Conservation (phyloP, 1,139 yeast genomes). For the Candida sp. region DNA sequence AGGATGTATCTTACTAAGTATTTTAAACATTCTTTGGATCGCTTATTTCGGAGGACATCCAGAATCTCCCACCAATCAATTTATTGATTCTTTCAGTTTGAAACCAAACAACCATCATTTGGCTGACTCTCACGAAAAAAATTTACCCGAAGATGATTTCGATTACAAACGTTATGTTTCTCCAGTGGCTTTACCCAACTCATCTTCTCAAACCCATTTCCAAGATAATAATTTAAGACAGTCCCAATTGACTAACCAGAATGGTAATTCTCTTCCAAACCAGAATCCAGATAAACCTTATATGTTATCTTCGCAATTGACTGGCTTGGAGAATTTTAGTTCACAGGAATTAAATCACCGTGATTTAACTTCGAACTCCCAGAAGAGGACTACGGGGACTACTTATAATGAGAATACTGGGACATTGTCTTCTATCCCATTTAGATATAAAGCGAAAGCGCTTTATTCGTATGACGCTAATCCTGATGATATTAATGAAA, state of each 20-base stretch:
- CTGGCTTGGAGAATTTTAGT: conserved; percentile 56
- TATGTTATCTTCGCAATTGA: conserved; percentile 54
- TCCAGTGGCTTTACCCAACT: conserved; percentile 16
- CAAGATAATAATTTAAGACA: conserved; percentile 37
- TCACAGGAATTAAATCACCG: conserved; percentile 17
- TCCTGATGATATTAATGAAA: conserved; percentile 91
- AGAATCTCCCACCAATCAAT: conserved; percentile 74
- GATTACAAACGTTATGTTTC: conserved; percentile 26
- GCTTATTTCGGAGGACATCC: conserved; percentile 84
- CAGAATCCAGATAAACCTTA: conserved; percentile 28
- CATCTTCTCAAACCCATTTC: conserved; percentile 15
- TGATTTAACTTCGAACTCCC: conserved; percentile 25
- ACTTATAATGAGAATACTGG: conserved; percentile 18
- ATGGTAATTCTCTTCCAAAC: conserved; percentile 6
- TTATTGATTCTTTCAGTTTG: conserved; percentile 71
- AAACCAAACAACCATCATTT: conserved; percentile 24
- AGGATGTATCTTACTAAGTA: conserved; percentile 80
- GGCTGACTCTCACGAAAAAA: conserved; percentile 9
- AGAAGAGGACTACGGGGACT: conserved; percentile 26
- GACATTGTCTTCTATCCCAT: conserved; percentile 39
- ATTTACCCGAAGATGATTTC: conserved; percentile 17
- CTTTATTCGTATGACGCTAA: conserved; percentile 88
- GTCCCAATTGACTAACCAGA: conserved; percentile 28
- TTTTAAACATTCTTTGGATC: conserved; percentile 79
- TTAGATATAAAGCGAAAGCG: conserved; percentile 85